These are phyloP conservation scores for Pyricularia sp. DNA, from an alignment of 2,329 filamentous ascomycete genomes.

Conservation along the genomic window DNA sequence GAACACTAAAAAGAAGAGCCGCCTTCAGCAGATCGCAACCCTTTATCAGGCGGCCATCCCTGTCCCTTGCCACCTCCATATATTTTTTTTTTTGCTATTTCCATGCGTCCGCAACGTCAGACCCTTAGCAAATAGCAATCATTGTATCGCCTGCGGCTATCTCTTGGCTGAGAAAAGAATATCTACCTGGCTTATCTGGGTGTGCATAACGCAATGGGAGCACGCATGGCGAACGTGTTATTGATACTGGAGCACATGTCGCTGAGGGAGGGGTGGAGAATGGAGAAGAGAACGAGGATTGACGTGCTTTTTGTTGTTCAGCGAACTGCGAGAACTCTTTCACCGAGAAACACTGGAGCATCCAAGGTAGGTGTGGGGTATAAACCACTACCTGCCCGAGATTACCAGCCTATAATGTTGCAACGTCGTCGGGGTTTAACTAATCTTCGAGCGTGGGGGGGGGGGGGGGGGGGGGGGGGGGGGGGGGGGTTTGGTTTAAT, in stretches of 20 bases:
- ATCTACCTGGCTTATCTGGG: not conserved
- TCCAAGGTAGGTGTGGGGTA: no score
- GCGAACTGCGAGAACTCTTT: not conserved
- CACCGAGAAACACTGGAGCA: not conserved
- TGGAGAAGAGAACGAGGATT: not conserved
- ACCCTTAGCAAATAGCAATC: not conserved
- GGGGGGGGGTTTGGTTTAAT: no score
- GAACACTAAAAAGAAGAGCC: not conserved
- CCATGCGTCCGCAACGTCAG: not conserved
- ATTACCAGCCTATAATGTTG: not conserved
- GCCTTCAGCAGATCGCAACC: not conserved
- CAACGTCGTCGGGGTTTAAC: not conserved
- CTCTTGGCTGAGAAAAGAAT: not conserved
- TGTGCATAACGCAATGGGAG: not conserved
- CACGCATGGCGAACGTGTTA: constrained; percentile 3
- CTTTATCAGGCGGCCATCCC: not conserved
- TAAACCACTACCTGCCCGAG: not conserved
- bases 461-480: no score
- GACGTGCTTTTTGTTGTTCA: not conserved
- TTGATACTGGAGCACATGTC: not conserved
- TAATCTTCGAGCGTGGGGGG: not conserved
- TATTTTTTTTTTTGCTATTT: no score
- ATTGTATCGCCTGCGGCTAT: not conserved
- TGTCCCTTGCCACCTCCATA: no score
- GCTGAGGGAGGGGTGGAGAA: not conserved